Evolutionary conservation across 306 rosid species (phyloP), one percentile per base, ranked within the genome.

Genomic region (Prunus mongolica): DNA sequence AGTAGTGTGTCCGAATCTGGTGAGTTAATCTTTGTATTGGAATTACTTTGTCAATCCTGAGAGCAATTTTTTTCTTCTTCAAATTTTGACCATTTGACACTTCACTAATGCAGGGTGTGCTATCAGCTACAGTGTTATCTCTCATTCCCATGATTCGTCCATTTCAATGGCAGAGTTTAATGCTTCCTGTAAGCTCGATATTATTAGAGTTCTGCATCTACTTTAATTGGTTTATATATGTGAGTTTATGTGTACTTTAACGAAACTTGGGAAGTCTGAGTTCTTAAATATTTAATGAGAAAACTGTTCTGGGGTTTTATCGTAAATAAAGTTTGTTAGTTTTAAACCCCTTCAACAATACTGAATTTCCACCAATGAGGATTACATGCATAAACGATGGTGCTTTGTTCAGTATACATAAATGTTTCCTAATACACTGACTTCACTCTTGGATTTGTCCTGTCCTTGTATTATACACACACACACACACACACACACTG

Each of bases 131-230:
- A 58, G 96, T 95, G 76, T 84, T 90, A 56, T 90, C 91, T 73
- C 74, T 95, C 75, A 70, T 95, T 83, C 93, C 98, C 73, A 78
- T 92, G 91, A 92, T 95, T 86, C 89, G 93, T 78, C 98, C 98
- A 55, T 95, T 92, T 82, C 96, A 95, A 66, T 95, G 97, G 98
- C 98, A 95, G 85, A 89, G 98, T 83, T 88, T 90, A 72, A 82
- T 95, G 79, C 98, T 95, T 77, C 98, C 97, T 52, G 97, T 95
- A 83, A 89, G 98, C 88, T 79, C 57, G 6, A 65, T 60, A 75
- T 63, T 51, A 70, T 67, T 74, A 11, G n/a, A 22, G 13, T 2
- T 5, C 63, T 57, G 30, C 27, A 22, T 57, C 24, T 57, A 7
- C 60, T 55, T 16, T 55, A 5, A 54, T 8, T 55, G 60, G 24